Evolutionary conservation across 768 basidiomycete genomes (phyloP).

Genomic region (Macrocybe gigantea): DNA sequence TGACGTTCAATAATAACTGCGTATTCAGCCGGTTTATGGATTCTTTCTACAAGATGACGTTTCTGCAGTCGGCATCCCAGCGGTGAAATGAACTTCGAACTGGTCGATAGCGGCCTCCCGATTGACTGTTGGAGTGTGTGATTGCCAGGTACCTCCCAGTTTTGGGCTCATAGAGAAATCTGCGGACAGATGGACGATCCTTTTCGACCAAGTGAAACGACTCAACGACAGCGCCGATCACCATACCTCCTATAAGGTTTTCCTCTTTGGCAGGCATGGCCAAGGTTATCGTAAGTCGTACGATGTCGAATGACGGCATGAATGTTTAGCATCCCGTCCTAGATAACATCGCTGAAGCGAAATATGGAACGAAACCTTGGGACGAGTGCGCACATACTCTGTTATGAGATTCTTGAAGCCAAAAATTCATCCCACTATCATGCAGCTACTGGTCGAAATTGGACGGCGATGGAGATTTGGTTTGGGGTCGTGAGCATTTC

Average conservation of each 20-base stretch:
- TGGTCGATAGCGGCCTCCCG: neutral
- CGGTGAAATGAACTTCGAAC: slow-evolving; percentile 15
- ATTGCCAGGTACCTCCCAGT: slow-evolving; percentile 41
- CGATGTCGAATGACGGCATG: neutral
- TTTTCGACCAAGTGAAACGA: slow-evolving; percentile 33
- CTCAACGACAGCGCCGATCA: slow-evolving; percentile 37
- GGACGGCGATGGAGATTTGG: slow-evolving; percentile 57
- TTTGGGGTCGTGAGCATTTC: slow-evolving; percentile 64
- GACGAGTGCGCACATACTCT: slow-evolving; percentile 35
- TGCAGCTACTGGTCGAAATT: slow-evolving; percentile 57
- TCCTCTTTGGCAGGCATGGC: slow-evolving; percentile 67
- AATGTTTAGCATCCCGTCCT: slow-evolving; percentile 1
- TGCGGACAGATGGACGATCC: slow-evolving; percentile 41
- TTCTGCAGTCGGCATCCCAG: slow-evolving; percentile 18
- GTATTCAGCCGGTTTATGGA: slow-evolving; percentile 26
- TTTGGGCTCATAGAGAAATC: slow-evolving; percentile 56
- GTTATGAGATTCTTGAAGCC: neutral
- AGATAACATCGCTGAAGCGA: slow-evolving; percentile 65
- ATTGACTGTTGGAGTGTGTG: neutral
- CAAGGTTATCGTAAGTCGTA: slow-evolving; percentile 60
- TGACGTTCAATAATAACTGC: no score
- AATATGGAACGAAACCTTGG: slow-evolving; percentile 60
- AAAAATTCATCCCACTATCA: neutral
- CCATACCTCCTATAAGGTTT: slow-evolving; percentile 49
- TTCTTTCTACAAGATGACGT: slow-evolving; percentile 39